A percentile compares a stretch with the other conserved stretches of the same genome.
phyloP scores from a whole-genome alignment of 2,329 filamentous ascomycete genomes.

The Aspergillus amoenus region DNA sequence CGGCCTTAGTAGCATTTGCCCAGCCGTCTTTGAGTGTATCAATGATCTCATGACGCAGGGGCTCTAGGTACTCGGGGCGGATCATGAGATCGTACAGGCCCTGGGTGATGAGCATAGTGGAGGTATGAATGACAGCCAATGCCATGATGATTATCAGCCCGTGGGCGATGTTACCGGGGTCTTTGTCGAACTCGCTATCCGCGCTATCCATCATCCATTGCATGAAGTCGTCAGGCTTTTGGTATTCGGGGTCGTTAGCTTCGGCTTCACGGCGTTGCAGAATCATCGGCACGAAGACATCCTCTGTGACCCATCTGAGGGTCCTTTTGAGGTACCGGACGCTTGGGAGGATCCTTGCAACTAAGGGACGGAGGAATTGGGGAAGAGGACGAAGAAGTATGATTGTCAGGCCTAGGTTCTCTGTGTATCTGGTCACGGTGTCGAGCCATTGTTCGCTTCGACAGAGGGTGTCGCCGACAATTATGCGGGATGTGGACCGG shows the following conservation, averaged over 20 bases:
- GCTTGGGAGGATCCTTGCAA: constrained; percentile 35
- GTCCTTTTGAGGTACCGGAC: constrained; percentile 33
- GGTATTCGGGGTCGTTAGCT: constrained; percentile 15
- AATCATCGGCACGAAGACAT: constrained; percentile 37
- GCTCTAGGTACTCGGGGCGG: constrained; percentile 50
- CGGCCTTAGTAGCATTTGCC: constrained; percentile 23
- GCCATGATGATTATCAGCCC: constrained; percentile 27
- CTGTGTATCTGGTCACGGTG: constrained; percentile 33
- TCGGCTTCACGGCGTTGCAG: constrained; percentile 26
- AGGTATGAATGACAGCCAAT: constrained; percentile 29
- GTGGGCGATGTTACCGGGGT: constrained; percentile 25
- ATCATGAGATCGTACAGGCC: constrained; percentile 53
- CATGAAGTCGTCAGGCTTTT: constrained; percentile 31
- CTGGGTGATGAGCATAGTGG: constrained; percentile 36
- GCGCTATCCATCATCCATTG: constrained; percentile 35
- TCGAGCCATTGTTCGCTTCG: constrained; percentile 41
- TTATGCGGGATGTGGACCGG: constrained; percentile 41
- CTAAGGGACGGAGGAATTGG: constrained; percentile 31
- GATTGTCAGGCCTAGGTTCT: constrained; percentile 34
- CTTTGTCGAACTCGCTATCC: constrained; percentile 20
- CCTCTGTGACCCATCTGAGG: constrained; percentile 28
- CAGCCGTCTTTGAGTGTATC: constrained; percentile 24
- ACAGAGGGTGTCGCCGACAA: constrained; percentile 38
- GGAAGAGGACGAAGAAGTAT: constrained; percentile 36
- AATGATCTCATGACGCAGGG: constrained; percentile 52